These are phyloP conservation scores for Venturia aucupariae DNA, from an alignment of 2,329 filamentous ascomycete species.

Conservation along the genomic window DNA sequence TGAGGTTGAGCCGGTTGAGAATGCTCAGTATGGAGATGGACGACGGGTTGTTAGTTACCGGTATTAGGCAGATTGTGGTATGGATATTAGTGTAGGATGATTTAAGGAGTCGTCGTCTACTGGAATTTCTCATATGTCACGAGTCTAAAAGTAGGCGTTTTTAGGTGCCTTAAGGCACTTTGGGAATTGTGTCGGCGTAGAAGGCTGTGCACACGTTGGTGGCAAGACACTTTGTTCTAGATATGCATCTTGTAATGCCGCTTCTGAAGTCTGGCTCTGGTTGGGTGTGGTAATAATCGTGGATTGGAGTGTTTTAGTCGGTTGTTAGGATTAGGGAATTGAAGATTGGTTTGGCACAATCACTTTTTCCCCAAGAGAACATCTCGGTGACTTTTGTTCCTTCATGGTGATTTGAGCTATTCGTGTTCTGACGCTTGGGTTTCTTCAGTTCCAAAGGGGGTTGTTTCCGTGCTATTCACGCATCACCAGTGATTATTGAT, in stretches of 20 bases:
- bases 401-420: too few species aligned
- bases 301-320: too few species aligned
- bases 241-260: background rate
- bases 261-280: background rate
- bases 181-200: background rate
- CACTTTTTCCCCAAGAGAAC: too few species aligned
- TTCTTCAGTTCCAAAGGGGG: too few species aligned
- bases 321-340: too few species aligned
- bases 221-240: background rate
- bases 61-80: slow-evolving; percentile 19
- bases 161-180: background rate
- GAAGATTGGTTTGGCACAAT: too few species aligned
- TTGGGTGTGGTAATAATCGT: background rate
- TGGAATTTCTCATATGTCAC: background rate
- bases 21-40: slow-evolving; percentile 24
- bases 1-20: slow-evolving; percentile 33
- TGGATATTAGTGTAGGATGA: background rate
- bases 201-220: background rate
- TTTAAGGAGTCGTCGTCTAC: background rate
- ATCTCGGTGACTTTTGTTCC: too few species aligned
- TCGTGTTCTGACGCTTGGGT: too few species aligned
- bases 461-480: too few species aligned
- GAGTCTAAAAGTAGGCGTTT: background rate
- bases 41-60: slow-evolving; percentile 28
- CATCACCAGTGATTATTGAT: too few species aligned